Evolutionary conservation across 2,329 filamentous ascomycete genomes (phyloP).

Genomic region (Onygenales sp.): DNA sequence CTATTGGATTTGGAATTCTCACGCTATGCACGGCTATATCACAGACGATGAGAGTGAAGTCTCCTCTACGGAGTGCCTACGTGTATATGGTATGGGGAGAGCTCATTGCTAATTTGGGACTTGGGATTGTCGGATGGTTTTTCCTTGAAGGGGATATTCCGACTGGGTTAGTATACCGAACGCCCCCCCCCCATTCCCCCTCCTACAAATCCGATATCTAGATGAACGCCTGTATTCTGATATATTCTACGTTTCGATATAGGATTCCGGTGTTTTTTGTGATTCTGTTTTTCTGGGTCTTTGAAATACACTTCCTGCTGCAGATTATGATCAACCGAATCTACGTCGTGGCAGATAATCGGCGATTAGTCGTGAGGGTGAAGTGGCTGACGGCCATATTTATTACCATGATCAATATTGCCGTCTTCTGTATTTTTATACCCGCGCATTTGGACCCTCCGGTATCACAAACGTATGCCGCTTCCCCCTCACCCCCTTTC

Average conservation of each 20-base stretch:
- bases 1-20: slow-evolving; percentile 33
- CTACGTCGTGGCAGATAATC: slow-evolving; percentile 3
- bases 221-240: no score
- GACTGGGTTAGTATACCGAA: slow-evolving; percentile 16
- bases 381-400: slow-evolving; percentile 27
- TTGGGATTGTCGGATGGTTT: slow-evolving; percentile 32
- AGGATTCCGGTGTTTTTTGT: slow-evolving; percentile 5
- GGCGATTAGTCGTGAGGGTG: slow-evolving; percentile 19
- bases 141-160: slow-evolving; percentile 24
- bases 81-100: slow-evolving; percentile 43
- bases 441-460: slow-evolving; percentile 23
- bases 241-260: background rate
- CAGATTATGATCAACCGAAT: slow-evolving; percentile 10
- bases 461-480: background rate
- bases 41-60: slow-evolving; percentile 25
- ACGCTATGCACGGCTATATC: slow-evolving; percentile 29
- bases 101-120: slow-evolving; percentile 33
- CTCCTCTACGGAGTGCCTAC: slow-evolving; percentile 30
- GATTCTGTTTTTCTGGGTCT: slow-evolving; percentile 5
- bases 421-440: slow-evolving; percentile 32
- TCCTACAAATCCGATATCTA: no score
- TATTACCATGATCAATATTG: slow-evolving; percentile 26
- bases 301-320: slow-evolving; percentile 6
- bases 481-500: background rate
- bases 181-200: background rate